These are phyloP conservation scores for Tagetes patula DNA, from an alignment of 129 eudicot genomes.

Conservation along the genomic window DNA sequence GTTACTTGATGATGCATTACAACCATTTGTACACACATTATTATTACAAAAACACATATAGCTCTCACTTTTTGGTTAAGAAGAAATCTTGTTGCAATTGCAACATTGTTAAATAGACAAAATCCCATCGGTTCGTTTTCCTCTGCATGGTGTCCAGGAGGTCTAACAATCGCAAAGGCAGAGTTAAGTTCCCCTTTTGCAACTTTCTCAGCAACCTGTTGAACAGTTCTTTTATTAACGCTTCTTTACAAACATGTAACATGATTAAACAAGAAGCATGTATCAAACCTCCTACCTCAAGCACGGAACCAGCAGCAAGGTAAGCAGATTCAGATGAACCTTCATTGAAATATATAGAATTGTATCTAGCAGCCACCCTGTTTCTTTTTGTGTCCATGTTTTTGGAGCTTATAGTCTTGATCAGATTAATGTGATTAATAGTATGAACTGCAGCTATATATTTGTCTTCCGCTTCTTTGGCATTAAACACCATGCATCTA, in stretches of 20 bases:
- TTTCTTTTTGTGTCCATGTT: conserved; percentile 41
- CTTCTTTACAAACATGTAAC: neutral
- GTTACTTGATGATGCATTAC: neutral
- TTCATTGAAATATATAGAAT: conserved; percentile 83
- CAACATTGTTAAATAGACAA: conserved; percentile 86
- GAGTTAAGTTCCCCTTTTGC: conserved; percentile 86
- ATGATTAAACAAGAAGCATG: neutral
- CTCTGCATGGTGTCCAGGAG: conserved; percentile 99
- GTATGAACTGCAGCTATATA: conserved; percentile 76
- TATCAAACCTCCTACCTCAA: conserved; percentile 50
- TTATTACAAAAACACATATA: conserved; percentile 10
- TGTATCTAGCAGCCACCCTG: conserved; percentile 53
- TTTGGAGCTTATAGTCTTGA: conserved; percentile 68
- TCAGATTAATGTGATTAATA: conserved; percentile 58
- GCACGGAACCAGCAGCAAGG: conserved; percentile 94
- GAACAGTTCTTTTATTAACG: neutral
- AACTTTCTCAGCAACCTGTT: conserved; percentile 82
- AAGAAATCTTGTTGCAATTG: conserved; percentile 77
- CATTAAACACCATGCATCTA: conserved; percentile 74
- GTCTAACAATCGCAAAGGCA: conserved; percentile 96
- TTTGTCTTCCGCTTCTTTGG: conserved; percentile 70
- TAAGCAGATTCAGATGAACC: conserved; percentile 94
- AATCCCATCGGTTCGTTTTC: conserved; percentile 84
- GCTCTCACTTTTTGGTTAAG: conserved; percentile 75
- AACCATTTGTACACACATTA: conserved; percentile 5